Evolutionary conservation across 2,329 filamentous ascomycete genomes (phyloP), one percentile per base, ranked within the genome.

Genomic region (Penicillium sp.): DNA sequence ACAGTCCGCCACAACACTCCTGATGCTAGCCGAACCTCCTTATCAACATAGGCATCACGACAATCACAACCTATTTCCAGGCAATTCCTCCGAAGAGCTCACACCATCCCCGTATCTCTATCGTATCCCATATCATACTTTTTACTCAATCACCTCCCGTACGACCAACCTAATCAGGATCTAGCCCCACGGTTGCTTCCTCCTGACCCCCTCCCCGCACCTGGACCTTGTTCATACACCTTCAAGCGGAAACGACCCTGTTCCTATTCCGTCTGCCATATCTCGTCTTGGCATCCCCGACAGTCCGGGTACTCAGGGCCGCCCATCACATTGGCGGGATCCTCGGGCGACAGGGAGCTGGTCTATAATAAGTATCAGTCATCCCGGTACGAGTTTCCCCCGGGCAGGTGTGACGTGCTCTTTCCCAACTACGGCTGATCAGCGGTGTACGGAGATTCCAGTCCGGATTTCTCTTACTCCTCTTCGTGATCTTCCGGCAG

Each of bases 281-380:
- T 25, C 42, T 48, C 42, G 37, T 49, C 60, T 62, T 59, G 57
- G 59, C 53, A 42, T 38, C 22, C 26, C 37, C 28, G 38, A 35
- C 28, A 46, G 33, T 48, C 38, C 35, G 33, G n/a, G 37, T 33
- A 14, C 53, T 35, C 40, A 35, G 40, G 59, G 30, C 53, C 56
- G 49, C 52, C 40, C 43, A 35, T 65, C 64, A 65, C 60, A 65
- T 58, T 53, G 53, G 55, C 59, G 56, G 43, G n/a, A 48, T 37
- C 40, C 26, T 40, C 40, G 37, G 43, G 40, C 55, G 55, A 16
- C 54, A 60, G 55, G 52, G 52, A 43, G 28, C 37, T 55, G 52
- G 42, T 16, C 57, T 67, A 67, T 67, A 67, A 52, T 63, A 54
- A 62, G 46, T 55, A 48, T 43, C 16, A 28, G 16, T 56, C 43